Percentiles rank a stretch among this genome's conserved stretches.
Evolutionary conservation across 2,329 filamentous ascomycete species (phyloP).

Genomic region (Fusarium solani-melongenae): DNA sequence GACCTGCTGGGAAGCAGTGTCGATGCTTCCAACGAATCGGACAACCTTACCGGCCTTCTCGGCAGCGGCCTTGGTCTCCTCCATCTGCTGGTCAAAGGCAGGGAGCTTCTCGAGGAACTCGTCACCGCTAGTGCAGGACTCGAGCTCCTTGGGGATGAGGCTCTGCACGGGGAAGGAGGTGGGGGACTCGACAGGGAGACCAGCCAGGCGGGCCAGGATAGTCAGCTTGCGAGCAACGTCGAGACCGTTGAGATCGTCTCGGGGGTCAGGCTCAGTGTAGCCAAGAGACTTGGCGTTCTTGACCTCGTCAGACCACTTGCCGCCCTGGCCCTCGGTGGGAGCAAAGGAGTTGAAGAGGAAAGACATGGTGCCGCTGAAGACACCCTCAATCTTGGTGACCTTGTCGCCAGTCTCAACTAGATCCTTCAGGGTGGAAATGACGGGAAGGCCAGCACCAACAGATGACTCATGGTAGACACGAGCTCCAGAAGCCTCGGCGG

Average conservation of each 20-base stretch:
- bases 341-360: slow-evolving; percentile 99
- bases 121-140: slow-evolving; percentile 78
- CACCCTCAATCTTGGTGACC: slow-evolving; percentile 92
- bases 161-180: slow-evolving; percentile 94
- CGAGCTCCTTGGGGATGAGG: slow-evolving; percentile 88
- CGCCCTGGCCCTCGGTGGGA: slow-evolving; percentile 77
- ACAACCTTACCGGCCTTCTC: slow-evolving; percentile 91
- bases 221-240: slow-evolving; percentile 97
- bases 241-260: slow-evolving; percentile 87
- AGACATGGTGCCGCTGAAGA: slow-evolving; percentile 97
- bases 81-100: slow-evolving; percentile 90
- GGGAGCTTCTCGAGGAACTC: slow-evolving; percentile 87
- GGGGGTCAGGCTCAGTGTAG: slow-evolving; percentile 89
- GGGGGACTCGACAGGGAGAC: slow-evolving; percentile 83
- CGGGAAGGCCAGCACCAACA: slow-evolving; percentile 91
- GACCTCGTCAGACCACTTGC: slow-evolving; percentile 91
- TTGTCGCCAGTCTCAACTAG: slow-evolving; percentile 94
- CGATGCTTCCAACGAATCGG: slow-evolving; percentile 92
- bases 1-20: slow-evolving; percentile 82
- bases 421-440: slow-evolving; percentile 93
- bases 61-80: slow-evolving; percentile 85
- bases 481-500: slow-evolving; percentile 76
- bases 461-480: slow-evolving; percentile 96
- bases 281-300: slow-evolving; percentile 91
- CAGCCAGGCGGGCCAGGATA: slow-evolving; percentile 88